Base-by-base conservation (phyloP, 352 stramenopile genomes). In the Blastocystis sp. region DNA sequence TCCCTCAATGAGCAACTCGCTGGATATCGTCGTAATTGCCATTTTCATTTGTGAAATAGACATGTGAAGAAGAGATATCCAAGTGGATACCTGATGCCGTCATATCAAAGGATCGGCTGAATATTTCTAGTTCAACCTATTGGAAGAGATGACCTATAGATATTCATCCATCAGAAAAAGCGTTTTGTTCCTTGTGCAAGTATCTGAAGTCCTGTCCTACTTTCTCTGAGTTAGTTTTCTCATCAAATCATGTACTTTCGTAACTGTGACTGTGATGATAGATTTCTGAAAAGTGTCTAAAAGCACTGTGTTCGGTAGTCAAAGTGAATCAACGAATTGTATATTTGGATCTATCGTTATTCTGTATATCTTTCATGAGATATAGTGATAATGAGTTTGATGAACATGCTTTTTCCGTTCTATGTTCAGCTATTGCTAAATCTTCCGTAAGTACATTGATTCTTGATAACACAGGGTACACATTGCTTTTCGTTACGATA, bases 261-360 rank as follows among this genome's bases (percentile, higher is more conserved):
- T 9, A 9, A 46, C 9, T 46, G 39, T 46, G 39, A 46, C 2
- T 46, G 9, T 9, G 39, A 46, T 46, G 39, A 46, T 46, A 83
- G 71, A 52, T 83, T 16, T 21, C 46, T 3, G 29, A 29, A 42
- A 27, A 65, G 0, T 43, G 71, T 32, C 46, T 83, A 35, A 11
- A 51, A 3, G 19, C 16, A 42, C 37, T 83, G 16, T 83, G 71
- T 63, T 32, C 43, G 6, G 27, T 65, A 1, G 4, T 83, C 2
- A 37, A 66, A 66, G 9, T 37, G 29, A 67, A 49, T 51, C 32
- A 32, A n/a, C 29, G 6, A 1, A 52, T 83, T 42, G 29, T 14
- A 16, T 43, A 51, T 39, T 24, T 83, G 9, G 29, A 83, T 66
- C n/a, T 63, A 39, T 83, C 71, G 71, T 83, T 52, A 16, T n/a